These are phyloP conservation scores for Xylaria curta DNA, from an alignment of 495 filamentous ascomycete species.

Conservation along the genomic window DNA sequence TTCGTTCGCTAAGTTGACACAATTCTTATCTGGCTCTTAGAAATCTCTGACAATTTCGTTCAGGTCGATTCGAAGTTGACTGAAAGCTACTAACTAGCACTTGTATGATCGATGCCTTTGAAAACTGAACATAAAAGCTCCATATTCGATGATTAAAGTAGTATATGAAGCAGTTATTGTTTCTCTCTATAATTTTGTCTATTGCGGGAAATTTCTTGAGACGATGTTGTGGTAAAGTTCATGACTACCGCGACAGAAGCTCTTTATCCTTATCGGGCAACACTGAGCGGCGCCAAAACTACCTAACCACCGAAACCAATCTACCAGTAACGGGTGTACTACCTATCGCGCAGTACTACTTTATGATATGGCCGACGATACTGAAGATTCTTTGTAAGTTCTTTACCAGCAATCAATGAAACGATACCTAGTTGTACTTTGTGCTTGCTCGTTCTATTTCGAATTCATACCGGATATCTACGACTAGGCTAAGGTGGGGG, in stretches of 20 bases:
- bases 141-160: not conserved
- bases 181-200: not conserved
- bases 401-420: not conserved
- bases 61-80: not conserved
- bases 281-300: not conserved
- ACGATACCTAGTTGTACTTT: too few relatives aligned
- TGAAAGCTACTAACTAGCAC: not conserved
- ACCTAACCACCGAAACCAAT: not conserved
- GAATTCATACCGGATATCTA: not conserved
- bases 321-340: not conserved
- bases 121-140: not conserved
- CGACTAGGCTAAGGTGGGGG: not conserved
- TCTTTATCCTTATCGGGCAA: conserved; percentile 12
- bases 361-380: conserved; percentile 18
- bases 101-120: not conserved
- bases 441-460: not conserved
- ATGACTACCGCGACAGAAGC: not conserved
- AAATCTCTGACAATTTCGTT: not conserved
- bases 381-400: conserved; percentile 24
- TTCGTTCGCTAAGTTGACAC: not conserved
- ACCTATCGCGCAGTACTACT: not conserved
- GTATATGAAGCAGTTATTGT: not conserved
- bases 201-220: not conserved
- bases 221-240: not conserved
- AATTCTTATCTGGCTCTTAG: not conserved